Conservation (phyloP, 2,329 filamentous ascomycete species). For the Lachnellula cervina region DNA sequence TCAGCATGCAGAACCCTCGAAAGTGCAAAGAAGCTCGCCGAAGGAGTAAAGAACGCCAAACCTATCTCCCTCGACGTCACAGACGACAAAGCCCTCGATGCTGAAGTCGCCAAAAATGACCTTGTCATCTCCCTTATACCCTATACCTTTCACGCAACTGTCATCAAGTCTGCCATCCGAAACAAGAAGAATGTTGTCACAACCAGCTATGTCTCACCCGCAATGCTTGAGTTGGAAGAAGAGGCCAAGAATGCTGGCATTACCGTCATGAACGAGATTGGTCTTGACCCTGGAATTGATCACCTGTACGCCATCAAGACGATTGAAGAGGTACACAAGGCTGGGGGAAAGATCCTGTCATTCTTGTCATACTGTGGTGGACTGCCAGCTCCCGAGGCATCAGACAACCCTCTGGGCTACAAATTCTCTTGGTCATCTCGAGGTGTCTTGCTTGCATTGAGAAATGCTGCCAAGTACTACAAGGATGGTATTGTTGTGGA, state of each 20-base stretch:
- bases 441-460: conserved; percentile 76
- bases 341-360: conserved; percentile 75
- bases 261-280: conserved; percentile 97
- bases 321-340: conserved; percentile 81
- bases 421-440: conserved; percentile 70
- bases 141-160: conserved; percentile 81
- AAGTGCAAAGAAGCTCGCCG: conserved; percentile 68
- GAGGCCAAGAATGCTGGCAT: conserved; percentile 85
- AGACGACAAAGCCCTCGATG: conserved; percentile 71
- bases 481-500: conserved; percentile 71
- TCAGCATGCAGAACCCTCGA: conserved; percentile 77
- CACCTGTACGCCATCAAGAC: conserved; percentile 76
- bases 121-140: conserved; percentile 81
- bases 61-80: conserved; percentile 83
- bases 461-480: conserved; percentile 81
- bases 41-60: conserved; percentile 65
- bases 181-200: conserved; percentile 96
- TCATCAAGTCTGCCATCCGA: conserved; percentile 90
- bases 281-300: conserved; percentile 69
- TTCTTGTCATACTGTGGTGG: conserved; percentile 87
- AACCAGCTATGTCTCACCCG: conserved; percentile 86
- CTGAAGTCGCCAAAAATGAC: conserved; percentile 73
- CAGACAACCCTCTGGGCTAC: conserved; percentile 87
- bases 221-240: conserved; percentile 84
- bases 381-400: conserved; percentile 65